Percentiles rank a stretch among this genome's conserved stretches.
These are phyloP conservation scores for Saturnispora sekii DNA, from an alignment of 805 yeast genomes.

Conservation along the genomic window DNA sequence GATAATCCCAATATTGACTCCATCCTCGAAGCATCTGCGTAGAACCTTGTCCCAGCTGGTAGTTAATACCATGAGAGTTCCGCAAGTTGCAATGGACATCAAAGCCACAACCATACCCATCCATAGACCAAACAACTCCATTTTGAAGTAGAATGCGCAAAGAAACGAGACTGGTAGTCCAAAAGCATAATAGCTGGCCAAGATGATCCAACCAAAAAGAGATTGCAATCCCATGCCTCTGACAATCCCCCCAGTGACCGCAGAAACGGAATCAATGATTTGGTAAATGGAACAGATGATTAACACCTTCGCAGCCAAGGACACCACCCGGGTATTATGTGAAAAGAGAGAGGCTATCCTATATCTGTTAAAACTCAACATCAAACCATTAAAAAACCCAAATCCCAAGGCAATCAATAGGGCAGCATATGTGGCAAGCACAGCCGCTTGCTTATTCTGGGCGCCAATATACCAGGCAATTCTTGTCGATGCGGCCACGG, in stretches of 20 bases:
- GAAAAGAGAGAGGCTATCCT: conserved; percentile 48
- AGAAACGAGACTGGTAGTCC: conserved; percentile 54
- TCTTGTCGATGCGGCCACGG: conserved; percentile 49
- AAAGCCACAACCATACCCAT: conserved; percentile 47
- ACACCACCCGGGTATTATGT: conserved; percentile 46
- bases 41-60: conserved; percentile 27
- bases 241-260: conserved; percentile 65
- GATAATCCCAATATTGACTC: conserved; percentile 11
- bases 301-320: conserved; percentile 40
- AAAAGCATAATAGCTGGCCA: conserved; percentile 48
- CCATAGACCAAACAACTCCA: conserved; percentile 57
- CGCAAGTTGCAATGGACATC: conserved; percentile 37
- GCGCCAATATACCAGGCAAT: conserved; percentile 47
- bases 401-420: conserved; percentile 27
- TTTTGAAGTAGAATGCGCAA: conserved; percentile 40
- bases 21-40: conserved; percentile 22
- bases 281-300: conserved; percentile 63
- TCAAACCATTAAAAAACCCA: conserved; percentile 36
- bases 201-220: conserved; percentile 50
- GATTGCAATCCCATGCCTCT: conserved; percentile 72
- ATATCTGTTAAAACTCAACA: conserved; percentile 35
- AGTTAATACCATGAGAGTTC: conserved; percentile 24
- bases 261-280: conserved; percentile 57
- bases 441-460: conserved; percentile 28
- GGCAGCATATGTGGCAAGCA: conserved; percentile 30